Evolutionary conservation across 2,329 filamentous ascomycete genomes (phyloP), one percentile per base, ranked within the genome.

Genomic region (Colletotrichum gigasporum): DNA sequence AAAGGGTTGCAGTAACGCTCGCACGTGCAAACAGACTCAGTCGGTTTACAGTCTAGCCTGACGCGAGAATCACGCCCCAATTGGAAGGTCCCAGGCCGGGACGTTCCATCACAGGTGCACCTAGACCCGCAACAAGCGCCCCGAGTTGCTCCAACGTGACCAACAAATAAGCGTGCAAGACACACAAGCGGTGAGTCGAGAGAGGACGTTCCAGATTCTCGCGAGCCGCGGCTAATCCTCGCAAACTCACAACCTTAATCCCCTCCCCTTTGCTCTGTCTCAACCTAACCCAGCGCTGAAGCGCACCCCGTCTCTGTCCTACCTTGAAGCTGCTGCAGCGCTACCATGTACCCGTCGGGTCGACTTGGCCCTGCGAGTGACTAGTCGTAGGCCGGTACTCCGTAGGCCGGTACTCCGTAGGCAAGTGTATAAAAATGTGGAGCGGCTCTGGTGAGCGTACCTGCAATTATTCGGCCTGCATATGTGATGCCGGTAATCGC

Each of bases 381-480:
- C n/a, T n/a, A n/a, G n/a, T n/a, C n/a, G n/a, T n/a, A n/a, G n/a
- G n/a, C n/a, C n/a, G n/a, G n/a, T n/a, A n/a, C n/a, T n/a, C n/a
- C n/a, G n/a, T n/a, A n/a, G 30, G 12, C 24, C 22, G 28, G 11
- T 48, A 48, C 26, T 26, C 26, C 45, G 28, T 16, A 48, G 30
- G 45, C 45, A 48, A 28, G 16, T 50, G n/a, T 10, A 10, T 16
- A 51, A 28, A 18, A 14, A n/a, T 24, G 37, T 54, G 51, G 51
- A 54, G 51, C 51, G 24, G 37, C 34, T 54, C 51, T 54, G 51
- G 51, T 44, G 51, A 44, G 51, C 51, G n/a, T 44, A 54, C 55
- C 55, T 63, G 55, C 26, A 63, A 53, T 60, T 10, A 41, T 39
- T 37, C 42, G 55, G 22, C 24, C 34, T 52, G 60, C 55, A 59